These are phyloP conservation scores for Aspergillus indologenus DNA, from an alignment of 495 filamentous ascomycete genomes.

Conservation along the genomic window DNA sequence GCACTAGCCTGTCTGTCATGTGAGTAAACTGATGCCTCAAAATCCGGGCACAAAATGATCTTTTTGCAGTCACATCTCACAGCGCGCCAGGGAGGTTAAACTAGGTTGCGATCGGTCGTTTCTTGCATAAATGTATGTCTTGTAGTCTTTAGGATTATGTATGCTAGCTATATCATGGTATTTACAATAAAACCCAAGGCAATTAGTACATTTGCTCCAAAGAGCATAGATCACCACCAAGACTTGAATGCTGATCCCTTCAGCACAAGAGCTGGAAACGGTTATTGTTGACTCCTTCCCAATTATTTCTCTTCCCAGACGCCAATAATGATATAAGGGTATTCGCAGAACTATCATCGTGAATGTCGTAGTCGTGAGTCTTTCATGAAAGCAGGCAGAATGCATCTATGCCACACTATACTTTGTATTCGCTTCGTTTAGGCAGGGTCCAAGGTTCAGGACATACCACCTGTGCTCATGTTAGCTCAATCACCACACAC, in stretches of 20 bases:
- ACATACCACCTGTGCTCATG: slow-evolving; percentile 46
- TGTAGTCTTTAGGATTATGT: background rate
- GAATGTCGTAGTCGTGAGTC: background rate
- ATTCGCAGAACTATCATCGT: background rate
- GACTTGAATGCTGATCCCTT: background rate
- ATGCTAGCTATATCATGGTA: background rate
- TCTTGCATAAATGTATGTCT: too few species aligned
- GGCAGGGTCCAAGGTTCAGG: slow-evolving; percentile 57
- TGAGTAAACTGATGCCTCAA: background rate
- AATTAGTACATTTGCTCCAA: background rate
- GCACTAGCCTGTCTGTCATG: background rate
- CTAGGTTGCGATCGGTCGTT: too few species aligned
- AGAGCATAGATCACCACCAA: background rate
- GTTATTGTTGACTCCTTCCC: background rate
- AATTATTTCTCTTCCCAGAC: background rate
- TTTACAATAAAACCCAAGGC: background rate
- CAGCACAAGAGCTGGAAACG: background rate
- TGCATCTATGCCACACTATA: slow-evolving; percentile 19
- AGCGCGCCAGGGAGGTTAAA: too few species aligned
- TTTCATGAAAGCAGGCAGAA: background rate
- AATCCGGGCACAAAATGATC: background rate
- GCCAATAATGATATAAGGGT: background rate
- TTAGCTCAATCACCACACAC: background rate
- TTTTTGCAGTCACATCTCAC: too few species aligned
- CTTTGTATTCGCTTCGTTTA: slow-evolving; percentile 30